Conservation (phyloP, 2,329 filamentous ascomycete genomes). For the Hirsutella thompsonii region DNA sequence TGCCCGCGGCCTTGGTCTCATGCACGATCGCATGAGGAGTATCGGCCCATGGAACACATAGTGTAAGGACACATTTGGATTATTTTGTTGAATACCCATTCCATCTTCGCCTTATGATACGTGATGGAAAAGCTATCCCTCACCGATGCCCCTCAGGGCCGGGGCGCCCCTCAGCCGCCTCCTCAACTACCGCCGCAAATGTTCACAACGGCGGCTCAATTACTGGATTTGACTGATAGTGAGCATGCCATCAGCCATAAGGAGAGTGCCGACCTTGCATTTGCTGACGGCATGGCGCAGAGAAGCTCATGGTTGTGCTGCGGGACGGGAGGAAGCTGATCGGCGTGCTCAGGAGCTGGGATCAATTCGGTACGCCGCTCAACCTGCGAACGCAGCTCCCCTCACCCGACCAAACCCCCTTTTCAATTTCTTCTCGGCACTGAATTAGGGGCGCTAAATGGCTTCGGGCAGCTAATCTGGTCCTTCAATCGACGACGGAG, state of each 20-base stretch:
- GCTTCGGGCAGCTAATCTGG: constrained; percentile 62
- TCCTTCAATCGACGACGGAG: constrained; percentile 86
- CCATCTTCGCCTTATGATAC: constrained; percentile 10
- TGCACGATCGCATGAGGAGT: not conserved
- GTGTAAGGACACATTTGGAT: not conserved
- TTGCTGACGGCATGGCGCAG: constrained; percentile 34
- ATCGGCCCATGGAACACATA: constrained; percentile 3
- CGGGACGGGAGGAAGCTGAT: constrained; percentile 91
- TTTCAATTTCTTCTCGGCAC: not conserved
- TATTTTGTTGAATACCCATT: not conserved
- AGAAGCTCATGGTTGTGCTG: constrained; percentile 86
- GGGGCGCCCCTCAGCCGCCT: constrained; percentile 28
- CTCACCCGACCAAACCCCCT: too few relatives aligned
- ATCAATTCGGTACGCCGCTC: constrained; percentile 67
- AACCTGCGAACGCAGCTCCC: not conserved
- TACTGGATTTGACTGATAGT: constrained; percentile 96
- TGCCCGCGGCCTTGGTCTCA: not conserved
- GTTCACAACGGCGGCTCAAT: constrained; percentile 94
- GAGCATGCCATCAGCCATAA: constrained; percentile 27
- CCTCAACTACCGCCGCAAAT: constrained; percentile 79
- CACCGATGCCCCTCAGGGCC: constrained; percentile 26
- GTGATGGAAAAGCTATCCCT: constrained; percentile 42
- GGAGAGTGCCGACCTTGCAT: not conserved
- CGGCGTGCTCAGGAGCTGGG: constrained; percentile 87
- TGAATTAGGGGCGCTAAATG: not conserved